Base-by-base conservation (phyloP, 768 basidiomycete species). In the Fomitopsis serialis region DNA sequence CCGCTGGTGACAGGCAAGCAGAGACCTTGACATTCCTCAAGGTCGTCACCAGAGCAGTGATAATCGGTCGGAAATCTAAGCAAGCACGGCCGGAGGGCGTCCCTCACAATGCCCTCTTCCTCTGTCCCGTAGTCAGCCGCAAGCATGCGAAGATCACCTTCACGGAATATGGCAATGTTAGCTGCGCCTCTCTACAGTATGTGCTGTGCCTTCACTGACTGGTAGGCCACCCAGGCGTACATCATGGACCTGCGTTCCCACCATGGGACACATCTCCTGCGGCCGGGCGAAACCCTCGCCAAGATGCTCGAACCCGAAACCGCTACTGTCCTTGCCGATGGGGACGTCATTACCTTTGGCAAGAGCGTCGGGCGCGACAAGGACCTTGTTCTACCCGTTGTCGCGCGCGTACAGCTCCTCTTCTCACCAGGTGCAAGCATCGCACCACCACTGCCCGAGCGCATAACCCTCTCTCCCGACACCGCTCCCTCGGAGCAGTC, bases 101-200 rank as follows among this genome's bases (percentile, higher is more conserved):
- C 54, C 19, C 32, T 45, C 55, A 76, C 51, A 75, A 74, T 53
- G 85, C 81, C 15, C 77, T 82, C 67, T 90, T 90, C 58, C 70
- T 81, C 46, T 90, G 89, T 63, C 84, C 87, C 27, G 89, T 91
- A 44, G 85, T 92, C 58, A 89, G 86, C 66, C 78, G 89, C 23
- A 79, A 72, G 62, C 89, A 92, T 71, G 88, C 89, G 53, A 87
- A 82, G 75, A 82, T 92, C 55, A 75, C 78, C 21, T 85, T 90
- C 66, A 75, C 84, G 4, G 84, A 87, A 61, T 78, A 75, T 57
- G 86, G 87, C 44, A 77, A 79, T 72, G 88, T 89, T 77, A 58
- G 77, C 62, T 35, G 45, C 54, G 7, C 52, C n/a, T 25, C 34
- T 42, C 13, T 34, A 22, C 35, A 50, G 52, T 46, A 32, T 59